Percentiles rank a stretch among this genome's conserved stretches.
phyloP scores from a whole-genome alignment of 2,329 filamentous ascomycete genomes.

The Fusarium graminum region DNA sequence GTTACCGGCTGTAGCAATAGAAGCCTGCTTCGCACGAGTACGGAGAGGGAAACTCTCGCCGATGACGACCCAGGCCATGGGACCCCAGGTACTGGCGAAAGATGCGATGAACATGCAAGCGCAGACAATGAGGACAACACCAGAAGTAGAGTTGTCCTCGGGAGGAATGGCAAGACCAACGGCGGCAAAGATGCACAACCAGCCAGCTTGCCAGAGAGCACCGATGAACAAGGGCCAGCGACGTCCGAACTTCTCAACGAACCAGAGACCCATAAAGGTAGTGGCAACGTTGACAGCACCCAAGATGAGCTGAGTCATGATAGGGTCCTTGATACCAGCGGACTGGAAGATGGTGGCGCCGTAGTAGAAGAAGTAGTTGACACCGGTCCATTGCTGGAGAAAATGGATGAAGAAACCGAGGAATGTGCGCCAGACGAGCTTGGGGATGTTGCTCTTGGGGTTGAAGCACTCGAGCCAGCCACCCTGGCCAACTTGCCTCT shows the following conservation, averaged over 20 bases:
- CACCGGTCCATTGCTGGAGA: slow-evolving; percentile 75
- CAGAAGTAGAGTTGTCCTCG: slow-evolving; percentile 61
- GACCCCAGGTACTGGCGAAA: slow-evolving; percentile 78
- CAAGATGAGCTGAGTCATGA: slow-evolving; percentile 76
- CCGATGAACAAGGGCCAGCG: slow-evolving; percentile 75
- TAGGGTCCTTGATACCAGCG: slow-evolving; percentile 75
- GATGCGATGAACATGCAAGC: slow-evolving; percentile 81
- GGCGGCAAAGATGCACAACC: slow-evolving; percentile 73
- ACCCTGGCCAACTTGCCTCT: slow-evolving; percentile 60
- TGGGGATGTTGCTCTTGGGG: slow-evolving; percentile 64
- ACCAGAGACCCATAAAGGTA: slow-evolving; percentile 75
- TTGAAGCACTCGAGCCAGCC: slow-evolving; percentile 73
- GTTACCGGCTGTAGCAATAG: slow-evolving; percentile 66
- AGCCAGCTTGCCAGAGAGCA: slow-evolving; percentile 75
- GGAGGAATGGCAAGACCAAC: slow-evolving; percentile 64
- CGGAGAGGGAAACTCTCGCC: slow-evolving; percentile 74
- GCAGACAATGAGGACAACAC: slow-evolving; percentile 78
- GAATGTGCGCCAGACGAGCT: slow-evolving; percentile 72
- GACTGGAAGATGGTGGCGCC: slow-evolving; percentile 76
- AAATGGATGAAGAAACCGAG: slow-evolving; percentile 74
- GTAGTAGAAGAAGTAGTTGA: slow-evolving; percentile 75
- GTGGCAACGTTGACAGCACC: slow-evolving; percentile 75
- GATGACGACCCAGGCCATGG: slow-evolving; percentile 76
- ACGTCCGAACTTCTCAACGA: slow-evolving; percentile 77
- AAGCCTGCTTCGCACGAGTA: slow-evolving; percentile 67